These are phyloP conservation scores for Cladobotryum mycophilum DNA, from an alignment of 2,329 filamentous ascomycete species.

Conservation along the genomic window DNA sequence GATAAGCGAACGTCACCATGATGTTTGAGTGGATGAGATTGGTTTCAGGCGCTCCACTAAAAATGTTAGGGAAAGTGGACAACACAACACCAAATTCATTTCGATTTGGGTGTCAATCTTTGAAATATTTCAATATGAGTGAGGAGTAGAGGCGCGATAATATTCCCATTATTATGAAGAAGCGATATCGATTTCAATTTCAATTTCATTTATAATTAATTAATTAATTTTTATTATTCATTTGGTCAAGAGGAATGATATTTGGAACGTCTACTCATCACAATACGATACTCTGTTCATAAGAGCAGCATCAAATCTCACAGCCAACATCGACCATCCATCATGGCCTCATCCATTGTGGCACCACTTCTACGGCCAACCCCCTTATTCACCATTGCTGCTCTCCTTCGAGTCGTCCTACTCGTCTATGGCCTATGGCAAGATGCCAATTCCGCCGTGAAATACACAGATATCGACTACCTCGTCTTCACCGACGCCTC, in stretches of 20 bases:
- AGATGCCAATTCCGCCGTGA: conserved; percentile 83
- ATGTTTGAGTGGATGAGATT: too few species aligned
- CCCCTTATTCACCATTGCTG: conserved; percentile 50
- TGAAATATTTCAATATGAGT: not conserved
- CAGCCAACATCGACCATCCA: conserved; percentile 6
- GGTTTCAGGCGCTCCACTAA: too few species aligned
- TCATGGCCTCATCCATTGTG: conserved; percentile 6
- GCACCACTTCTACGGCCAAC: conserved; percentile 25
- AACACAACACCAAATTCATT: too few species aligned
- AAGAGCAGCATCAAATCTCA: conserved; percentile 1
- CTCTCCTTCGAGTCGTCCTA: conserved; percentile 63
- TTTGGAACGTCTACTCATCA: not conserved
- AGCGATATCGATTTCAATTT: not conserved
- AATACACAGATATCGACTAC: conserved; percentile 99
- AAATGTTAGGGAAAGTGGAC: too few species aligned
- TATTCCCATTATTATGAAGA: not conserved
- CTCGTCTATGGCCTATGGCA: conserved; percentile 88
- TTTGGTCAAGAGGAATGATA: not conserved
- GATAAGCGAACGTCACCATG: too few species aligned
- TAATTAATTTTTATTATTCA: not conserved
- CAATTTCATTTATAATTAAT: not conserved
- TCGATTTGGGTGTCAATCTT: not conserved
- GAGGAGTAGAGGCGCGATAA: not conserved
- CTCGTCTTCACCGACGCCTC: conserved; percentile 95
- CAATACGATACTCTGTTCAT: conserved; percentile 9